Base-by-base conservation (phyloP, 163 green algal genomes). In the Prototheca cutis region DNA sequence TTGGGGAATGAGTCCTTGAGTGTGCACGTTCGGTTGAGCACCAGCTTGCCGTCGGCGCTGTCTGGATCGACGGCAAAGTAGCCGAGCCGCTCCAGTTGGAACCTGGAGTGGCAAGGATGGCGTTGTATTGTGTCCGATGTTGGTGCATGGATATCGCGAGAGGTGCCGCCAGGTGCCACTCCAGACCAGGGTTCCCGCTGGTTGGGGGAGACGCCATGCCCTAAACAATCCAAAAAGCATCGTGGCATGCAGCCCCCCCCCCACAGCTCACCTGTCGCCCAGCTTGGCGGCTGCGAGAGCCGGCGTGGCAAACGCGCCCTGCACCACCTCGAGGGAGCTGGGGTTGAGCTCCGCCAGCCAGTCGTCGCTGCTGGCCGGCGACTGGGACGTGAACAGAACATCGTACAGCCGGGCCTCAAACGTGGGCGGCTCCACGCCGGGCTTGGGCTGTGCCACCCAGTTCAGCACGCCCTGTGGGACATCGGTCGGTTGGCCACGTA, bases 11-110 rank as follows among this genome's bases (percentile, higher is more conserved):
- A 72, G 48, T 96, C 90, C 60, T 79, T 82, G 5, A 97, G 77
- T 24, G 83, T 91, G 40, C 89, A 85, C 18, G 85, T 96, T 34
- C 90, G 76, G 74, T 96, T 96, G 64, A 96, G 68, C 27, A 97
- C 87, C 25, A 95, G 63, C 1, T 53, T 24, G 7, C 63, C 76
- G 1, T 61, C 29, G 0, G 28, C 77, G 28, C 59, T 79, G 65
- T 95, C 82, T 0, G 71, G 55, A 64, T 97, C 90, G n/a, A 93
- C 78, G 32, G 71, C 84, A 54, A 95, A 94, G 72, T 90, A 95
- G 31, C 91, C 91, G 55, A 96, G 63, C 24, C 91, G 80, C 78
- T 98, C 91, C 57, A 97, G 84, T 78, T 97, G 90, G 72, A 95
- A 96, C 62, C 79, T 85, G 70, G 71, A 48, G 5, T 19, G 6